Evolutionary conservation across 352 stramenopile genomes (phyloP).

Genomic region (Phytopythium montanum): DNA sequence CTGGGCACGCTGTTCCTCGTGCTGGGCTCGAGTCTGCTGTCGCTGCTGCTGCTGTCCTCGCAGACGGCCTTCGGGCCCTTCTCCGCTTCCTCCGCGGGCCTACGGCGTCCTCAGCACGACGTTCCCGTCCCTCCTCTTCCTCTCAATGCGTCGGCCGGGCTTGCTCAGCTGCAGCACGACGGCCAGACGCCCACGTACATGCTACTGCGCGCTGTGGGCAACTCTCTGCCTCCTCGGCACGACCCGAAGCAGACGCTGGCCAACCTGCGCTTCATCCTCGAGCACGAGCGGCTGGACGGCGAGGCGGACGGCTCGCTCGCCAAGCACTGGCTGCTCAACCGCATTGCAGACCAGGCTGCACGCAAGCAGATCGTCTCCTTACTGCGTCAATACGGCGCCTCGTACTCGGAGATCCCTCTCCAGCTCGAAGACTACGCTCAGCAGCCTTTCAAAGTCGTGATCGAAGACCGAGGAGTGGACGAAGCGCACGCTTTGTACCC

Average conservation of each 20-base stretch:
- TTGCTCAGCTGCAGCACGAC: slow-evolving; percentile 2
- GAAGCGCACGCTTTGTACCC: slow-evolving; percentile 20
- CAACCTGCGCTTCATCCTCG: slow-evolving; percentile 51
- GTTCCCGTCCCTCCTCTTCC: neutral
- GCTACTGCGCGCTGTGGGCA: slow-evolving; percentile 41
- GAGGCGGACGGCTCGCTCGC: slow-evolving; percentile 11
- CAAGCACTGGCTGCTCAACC: slow-evolving; percentile 56
- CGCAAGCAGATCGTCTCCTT: slow-evolving; percentile 25
- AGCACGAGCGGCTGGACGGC: slow-evolving; percentile 40
- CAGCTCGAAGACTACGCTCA: slow-evolving; percentile 26
- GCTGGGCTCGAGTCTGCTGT: slow-evolving; percentile 20
- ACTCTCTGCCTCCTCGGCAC: slow-evolving; percentile 51
- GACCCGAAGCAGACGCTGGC: slow-evolving; percentile 30
- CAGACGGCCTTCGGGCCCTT: slow-evolving; percentile 15
- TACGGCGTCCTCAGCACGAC: neutral
- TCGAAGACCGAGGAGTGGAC: slow-evolving; percentile 37
- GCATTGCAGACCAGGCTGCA: slow-evolving; percentile 26
- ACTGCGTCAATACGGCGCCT: slow-evolving; percentile 26
- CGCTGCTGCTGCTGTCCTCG: slow-evolving; percentile 18
- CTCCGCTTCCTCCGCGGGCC: neutral
- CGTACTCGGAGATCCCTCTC: slow-evolving; percentile 44
- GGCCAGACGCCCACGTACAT: slow-evolving; percentile 18
- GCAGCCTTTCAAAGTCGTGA: slow-evolving; percentile 33
- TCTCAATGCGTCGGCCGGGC: neutral
- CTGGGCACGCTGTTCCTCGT: slow-evolving; percentile 14